Conservation (phyloP, 306 rosid genomes). For the Lotus japonicus region DNA sequence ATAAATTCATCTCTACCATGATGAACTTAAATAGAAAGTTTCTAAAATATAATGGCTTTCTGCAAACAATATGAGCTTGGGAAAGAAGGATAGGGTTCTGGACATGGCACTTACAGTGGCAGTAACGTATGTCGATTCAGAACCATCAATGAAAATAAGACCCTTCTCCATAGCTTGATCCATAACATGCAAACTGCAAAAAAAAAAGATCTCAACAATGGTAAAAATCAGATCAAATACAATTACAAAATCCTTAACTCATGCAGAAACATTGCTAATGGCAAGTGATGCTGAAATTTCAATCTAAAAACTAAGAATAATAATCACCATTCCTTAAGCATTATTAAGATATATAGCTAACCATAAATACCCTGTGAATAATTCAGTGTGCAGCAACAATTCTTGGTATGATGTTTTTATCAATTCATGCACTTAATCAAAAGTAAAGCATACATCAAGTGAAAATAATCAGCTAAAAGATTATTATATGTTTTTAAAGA, state of each 20-base stretch:
- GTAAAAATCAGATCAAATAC: background rate
- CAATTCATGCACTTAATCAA: background rate
- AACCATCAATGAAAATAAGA: slow-evolving; percentile 61
- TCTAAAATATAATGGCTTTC: background rate
- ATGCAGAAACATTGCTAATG: background rate
- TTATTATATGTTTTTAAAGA: no score
- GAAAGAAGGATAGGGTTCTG: background rate
- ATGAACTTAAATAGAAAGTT: background rate
- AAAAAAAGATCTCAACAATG: no score
- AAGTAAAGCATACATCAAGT: slow-evolving; percentile 16
- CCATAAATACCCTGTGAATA: background rate
- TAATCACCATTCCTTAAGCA: background rate
- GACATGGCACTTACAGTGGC: slow-evolving; percentile 46
- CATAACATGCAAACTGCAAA: no score
- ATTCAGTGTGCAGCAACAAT: background rate
- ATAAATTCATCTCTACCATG: background rate
- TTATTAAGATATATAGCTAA: background rate
- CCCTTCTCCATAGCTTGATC: slow-evolving; percentile 69
- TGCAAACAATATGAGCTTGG: slow-evolving; percentile 1
- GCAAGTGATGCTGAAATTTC: background rate
- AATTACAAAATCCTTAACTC: background rate
- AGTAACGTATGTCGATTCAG: slow-evolving; percentile 97
- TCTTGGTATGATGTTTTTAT: background rate
- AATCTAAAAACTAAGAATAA: slow-evolving; percentile 15
- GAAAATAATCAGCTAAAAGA: background rate